Evolutionary conservation across 345 rosid genomes (phyloP), one percentile per base, ranked within the genome.

Genomic region (thale cress (Arabidopsis thaliana)): DNA sequence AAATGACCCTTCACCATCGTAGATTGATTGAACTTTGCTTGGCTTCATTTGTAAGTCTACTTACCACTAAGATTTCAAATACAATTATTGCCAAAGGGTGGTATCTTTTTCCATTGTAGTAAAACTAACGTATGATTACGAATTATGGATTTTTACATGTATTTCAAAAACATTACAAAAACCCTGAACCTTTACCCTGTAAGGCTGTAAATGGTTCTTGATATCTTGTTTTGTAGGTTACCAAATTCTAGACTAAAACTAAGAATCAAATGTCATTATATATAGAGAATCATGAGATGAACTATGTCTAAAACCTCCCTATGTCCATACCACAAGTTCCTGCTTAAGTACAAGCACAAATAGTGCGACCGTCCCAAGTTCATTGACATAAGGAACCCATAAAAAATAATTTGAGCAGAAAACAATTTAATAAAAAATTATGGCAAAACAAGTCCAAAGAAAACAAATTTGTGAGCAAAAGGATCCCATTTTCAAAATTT

Each of bases 81-180:
- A 37, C 10, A 59, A 59, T 59, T 59, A 59, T 59, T 20, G 14
- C 13, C 16, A 11, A 34, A 12, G 28, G 9, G 13, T 58, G 63
- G 34, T 55, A 55, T 30, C 9, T 28, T 55, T 30, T 28, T 25
- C 37, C 59, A 55, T 33, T n/a, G 41, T 2, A 25, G 33, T 59
- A 59, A 37, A 32, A 59, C 65, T 36, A 57, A n/a, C 12, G n/a
- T 38, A 59, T 59, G 46, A 59, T 37, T 59, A 59, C 32, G 30
- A 59, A 20, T 38, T 59, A 59, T 37, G 32, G 5, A 37, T 37
- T 59, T 8, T 37, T 58, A n/a, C 8, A 11, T 37, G 22, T 2
- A 37, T 37, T 22, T 36, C 44, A 7, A 58, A 52, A 24, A 51
- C 30, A 10, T 52, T 10, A 24, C 34, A 24, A n/a, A 48, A 36